phyloP scores from a whole-genome alignment of 352 stramenopile genomes.

The Phytophthora colocasiae region DNA sequence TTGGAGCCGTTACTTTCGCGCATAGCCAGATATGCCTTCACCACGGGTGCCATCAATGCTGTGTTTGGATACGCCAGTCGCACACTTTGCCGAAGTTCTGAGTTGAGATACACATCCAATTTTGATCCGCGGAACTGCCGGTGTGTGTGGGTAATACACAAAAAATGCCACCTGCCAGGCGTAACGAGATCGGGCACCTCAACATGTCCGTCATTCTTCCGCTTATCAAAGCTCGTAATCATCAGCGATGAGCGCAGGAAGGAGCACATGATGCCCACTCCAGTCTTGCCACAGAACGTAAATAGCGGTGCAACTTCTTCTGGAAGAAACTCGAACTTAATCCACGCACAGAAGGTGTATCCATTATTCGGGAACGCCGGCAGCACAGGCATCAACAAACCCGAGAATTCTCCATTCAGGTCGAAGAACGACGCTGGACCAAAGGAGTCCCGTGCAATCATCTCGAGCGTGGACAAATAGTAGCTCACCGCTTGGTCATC shows the following conservation, averaged over 20 bases:
- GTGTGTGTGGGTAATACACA: slow-evolving; percentile 88
- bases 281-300: slow-evolving; percentile 81
- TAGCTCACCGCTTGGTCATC: slow-evolving; percentile 79
- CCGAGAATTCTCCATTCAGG: slow-evolving; percentile 80
- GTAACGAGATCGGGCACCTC: slow-evolving; percentile 78
- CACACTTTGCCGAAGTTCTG: slow-evolving; percentile 74
- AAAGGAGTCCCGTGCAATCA: slow-evolving; percentile 87
- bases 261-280: slow-evolving; percentile 80
- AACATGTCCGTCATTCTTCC: slow-evolving; percentile 86
- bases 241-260: slow-evolving; percentile 81
- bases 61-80: slow-evolving; percentile 84
- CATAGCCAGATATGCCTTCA: slow-evolving; percentile 84
- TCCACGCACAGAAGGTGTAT: slow-evolving; percentile 88
- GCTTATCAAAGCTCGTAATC: slow-evolving; percentile 86
- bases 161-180: slow-evolving; percentile 76
- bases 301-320: slow-evolving; percentile 79
- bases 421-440: slow-evolving; percentile 87
- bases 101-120: slow-evolving; percentile 83
- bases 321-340: slow-evolving; percentile 82
- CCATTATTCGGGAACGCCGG: slow-evolving; percentile 81
- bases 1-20: slow-evolving; percentile 72
- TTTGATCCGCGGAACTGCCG: slow-evolving; percentile 85
- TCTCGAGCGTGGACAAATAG: slow-evolving; percentile 84
- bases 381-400: slow-evolving; percentile 70
- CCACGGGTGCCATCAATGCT: slow-evolving; percentile 73